phyloP scores from a whole-genome alignment of 2,329 filamentous ascomycete genomes.

The Neocucurbitaria cava region DNA sequence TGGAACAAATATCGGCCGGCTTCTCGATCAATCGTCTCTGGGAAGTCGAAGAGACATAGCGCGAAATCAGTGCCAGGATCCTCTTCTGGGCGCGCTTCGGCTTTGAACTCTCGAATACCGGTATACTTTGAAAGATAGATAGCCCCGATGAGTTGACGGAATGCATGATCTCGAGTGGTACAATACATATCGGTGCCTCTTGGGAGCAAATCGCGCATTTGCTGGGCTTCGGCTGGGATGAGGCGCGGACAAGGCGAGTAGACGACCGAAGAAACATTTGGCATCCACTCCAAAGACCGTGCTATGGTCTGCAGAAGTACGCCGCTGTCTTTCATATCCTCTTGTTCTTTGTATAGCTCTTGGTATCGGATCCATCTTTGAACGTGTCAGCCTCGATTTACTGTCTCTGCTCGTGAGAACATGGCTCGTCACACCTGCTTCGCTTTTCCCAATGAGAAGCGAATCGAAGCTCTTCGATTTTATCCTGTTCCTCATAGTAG shows the following conservation, averaged over 20 bases:
- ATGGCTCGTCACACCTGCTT: constrained; percentile 12
- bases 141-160: constrained; percentile 38
- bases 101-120: constrained; percentile 29
- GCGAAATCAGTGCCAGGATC: constrained; percentile 18
- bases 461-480: constrained; percentile 6
- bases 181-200: background rate
- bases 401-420: background rate
- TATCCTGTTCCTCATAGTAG: constrained; percentile 12
- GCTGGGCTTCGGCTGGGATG: constrained; percentile 28
- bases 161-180: constrained; percentile 21
- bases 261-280: constrained; percentile 31
- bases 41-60: constrained; percentile 26
- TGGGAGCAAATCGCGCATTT: constrained; percentile 30
- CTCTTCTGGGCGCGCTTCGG: constrained; percentile 1
- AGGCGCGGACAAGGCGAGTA: constrained; percentile 33
- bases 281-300: constrained; percentile 30
- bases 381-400: background rate
- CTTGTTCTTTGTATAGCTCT: constrained; percentile 33
- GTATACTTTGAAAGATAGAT: constrained; percentile 26
- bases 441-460: constrained; percentile 20
- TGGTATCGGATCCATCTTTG: constrained; percentile 34
- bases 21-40: constrained; percentile 14
- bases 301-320: constrained; percentile 34
- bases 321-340: constrained; percentile 28
- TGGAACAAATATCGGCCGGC: constrained; percentile 32